These are phyloP conservation scores for Adansonia rubrostipa DNA, from an alignment of 441 rosid species.

Conservation along the genomic window DNA sequence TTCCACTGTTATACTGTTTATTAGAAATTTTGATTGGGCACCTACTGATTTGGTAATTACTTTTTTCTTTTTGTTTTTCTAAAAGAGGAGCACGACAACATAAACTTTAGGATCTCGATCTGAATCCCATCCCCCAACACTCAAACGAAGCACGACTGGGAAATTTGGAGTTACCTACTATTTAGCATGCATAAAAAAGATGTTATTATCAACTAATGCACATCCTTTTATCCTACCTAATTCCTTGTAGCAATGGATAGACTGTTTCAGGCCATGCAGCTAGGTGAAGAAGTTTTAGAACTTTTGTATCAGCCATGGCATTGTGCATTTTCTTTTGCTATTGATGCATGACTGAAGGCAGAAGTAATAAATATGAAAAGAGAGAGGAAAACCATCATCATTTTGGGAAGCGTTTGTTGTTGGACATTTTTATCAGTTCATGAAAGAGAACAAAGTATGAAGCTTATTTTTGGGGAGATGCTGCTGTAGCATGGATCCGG, in stretches of 20 bases:
- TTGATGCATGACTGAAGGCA: not conserved
- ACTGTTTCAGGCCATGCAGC: not conserved
- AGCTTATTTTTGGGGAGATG: not conserved
- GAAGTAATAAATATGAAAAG: not conserved
- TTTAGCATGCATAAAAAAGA: conserved; percentile 10
- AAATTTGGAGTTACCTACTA: not conserved
- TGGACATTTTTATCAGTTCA: not conserved
- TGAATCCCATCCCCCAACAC: not conserved
- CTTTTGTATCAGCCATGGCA: not conserved
- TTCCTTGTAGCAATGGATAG: not conserved
- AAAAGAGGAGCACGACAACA: not conserved
- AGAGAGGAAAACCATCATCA: not conserved
- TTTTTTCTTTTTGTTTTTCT: not conserved
- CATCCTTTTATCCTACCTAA: not conserved
- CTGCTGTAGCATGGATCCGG: conserved; percentile 8
- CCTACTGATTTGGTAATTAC: not conserved
- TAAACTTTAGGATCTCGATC: not conserved
- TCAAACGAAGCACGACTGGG: not conserved
- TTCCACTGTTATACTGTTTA: not conserved
- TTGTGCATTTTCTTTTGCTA: conserved; percentile 14
- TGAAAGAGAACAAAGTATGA: not conserved
- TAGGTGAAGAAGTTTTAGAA: not conserved
- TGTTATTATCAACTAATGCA: not conserved
- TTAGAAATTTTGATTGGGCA: not conserved
- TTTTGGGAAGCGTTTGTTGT: not conserved